phyloP scores from a whole-genome alignment of 345 rosid species.

The Boechera divaricarpa region DNA sequence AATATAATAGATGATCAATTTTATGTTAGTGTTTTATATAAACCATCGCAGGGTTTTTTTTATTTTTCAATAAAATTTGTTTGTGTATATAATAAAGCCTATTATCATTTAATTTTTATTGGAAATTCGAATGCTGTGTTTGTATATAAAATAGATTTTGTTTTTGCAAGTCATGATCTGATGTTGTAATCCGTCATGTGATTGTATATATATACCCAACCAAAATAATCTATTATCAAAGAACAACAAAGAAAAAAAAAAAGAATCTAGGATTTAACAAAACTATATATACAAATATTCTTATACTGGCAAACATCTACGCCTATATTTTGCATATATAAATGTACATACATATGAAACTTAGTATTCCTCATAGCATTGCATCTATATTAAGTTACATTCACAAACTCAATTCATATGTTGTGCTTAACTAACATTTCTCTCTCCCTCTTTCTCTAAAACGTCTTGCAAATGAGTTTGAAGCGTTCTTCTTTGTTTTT shows the following conservation, averaged over 20 bases:
- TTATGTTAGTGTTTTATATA: background rate
- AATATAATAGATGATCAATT: background rate
- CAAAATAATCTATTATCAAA: slow-evolving; percentile 2
- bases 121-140: background rate
- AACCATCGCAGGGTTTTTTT: background rate
- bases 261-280: slow-evolving; percentile 11
- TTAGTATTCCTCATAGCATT: slow-evolving; percentile 19
- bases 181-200: background rate
- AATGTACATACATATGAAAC: slow-evolving; percentile 4
- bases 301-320: slow-evolving; percentile 4
- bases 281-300: background rate
- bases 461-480: slow-evolving; percentile 24
- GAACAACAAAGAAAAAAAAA: background rate
- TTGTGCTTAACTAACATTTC: background rate
- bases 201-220: background rate
- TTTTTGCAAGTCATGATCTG: background rate
- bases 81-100: background rate
- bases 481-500: background rate
- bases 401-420: slow-evolving; percentile 13
- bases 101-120: too few species aligned
- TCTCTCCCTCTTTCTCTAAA: slow-evolving; percentile 14
- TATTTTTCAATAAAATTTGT: too few species aligned
- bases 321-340: background rate
- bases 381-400: slow-evolving; percentile 27
- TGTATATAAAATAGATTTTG: background rate